These are phyloP conservation scores for Closterium sp. DNA, from an alignment of 139 green algal genomes.

Conservation along the genomic window DNA sequence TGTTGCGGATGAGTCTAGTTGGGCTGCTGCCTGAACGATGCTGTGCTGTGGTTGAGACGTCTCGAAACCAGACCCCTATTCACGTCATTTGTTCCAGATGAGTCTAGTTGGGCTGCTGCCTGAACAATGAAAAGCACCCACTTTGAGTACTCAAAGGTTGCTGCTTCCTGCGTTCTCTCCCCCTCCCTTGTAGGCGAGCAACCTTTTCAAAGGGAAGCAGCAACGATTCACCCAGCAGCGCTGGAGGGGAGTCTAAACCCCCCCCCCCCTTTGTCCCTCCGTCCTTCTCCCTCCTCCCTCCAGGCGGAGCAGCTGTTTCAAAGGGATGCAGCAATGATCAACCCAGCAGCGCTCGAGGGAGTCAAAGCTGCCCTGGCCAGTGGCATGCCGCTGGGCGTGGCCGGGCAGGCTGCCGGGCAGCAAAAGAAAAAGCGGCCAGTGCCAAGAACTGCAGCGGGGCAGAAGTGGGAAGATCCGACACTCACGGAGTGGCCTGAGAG, in stretches of 20 bases:
- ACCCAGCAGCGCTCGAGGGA: conserved; percentile 43
- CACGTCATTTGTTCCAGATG: too few relatives aligned
- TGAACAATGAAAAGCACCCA: background rate
- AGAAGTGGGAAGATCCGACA: conserved; percentile 51
- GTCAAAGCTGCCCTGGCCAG: conserved; percentile 48
- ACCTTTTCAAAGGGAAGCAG: conserved; percentile 40
- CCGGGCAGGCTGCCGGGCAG: background rate
- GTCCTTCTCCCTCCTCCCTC: too few relatives aligned
- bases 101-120: too few relatives aligned
- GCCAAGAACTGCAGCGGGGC: conserved; percentile 33
- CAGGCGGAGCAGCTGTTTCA: conserved; percentile 48
- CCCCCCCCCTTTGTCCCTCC: too few relatives aligned
- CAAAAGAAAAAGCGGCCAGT: conserved; percentile 29
- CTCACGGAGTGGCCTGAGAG: conserved; percentile 49
- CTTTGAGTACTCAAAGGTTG: background rate
- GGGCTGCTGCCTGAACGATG: too few relatives aligned
- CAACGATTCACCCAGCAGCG: conserved; percentile 24
- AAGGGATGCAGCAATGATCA: conserved; percentile 40
- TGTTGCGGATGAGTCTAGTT: too few relatives aligned
- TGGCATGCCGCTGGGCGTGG: background rate
- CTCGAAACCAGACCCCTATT: too few relatives aligned
- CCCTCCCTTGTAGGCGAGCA: conserved; percentile 17
- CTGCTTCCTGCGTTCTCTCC: background rate
- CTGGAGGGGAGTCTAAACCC: conserved; percentile 40
- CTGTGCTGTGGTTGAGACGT: too few relatives aligned